Conservation (phyloP, 257 asterid species). For the Fraxinus americana region DNA sequence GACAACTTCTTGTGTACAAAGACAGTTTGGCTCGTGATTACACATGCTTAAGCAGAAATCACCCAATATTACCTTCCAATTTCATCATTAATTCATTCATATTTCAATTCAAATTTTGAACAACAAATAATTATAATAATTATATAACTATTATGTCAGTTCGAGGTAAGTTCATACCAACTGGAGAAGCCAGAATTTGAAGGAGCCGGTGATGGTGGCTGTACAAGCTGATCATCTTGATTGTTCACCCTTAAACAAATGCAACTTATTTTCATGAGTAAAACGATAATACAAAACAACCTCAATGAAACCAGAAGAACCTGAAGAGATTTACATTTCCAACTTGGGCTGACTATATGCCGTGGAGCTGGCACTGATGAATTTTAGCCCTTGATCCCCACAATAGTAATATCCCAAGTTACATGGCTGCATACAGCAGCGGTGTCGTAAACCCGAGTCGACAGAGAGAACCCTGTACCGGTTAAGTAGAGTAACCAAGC, state of each 20-base stretch:
- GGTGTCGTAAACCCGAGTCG: slow-evolving; percentile 26
- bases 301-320: background rate
- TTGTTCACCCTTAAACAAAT: slow-evolving; percentile 41
- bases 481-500: slow-evolving; percentile 43
- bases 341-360: slow-evolving; percentile 23
- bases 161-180: slow-evolving; percentile 39
- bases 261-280: background rate
- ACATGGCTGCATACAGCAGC: slow-evolving; percentile 18
- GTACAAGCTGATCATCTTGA: slow-evolving; percentile 19
- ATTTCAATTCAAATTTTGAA: no score
- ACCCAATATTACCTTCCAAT: no score
- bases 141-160: background rate
- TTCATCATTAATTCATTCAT: no score
- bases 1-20: no score
- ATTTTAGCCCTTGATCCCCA: slow-evolving; percentile 47
- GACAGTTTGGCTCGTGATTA: no score
- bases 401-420: slow-evolving; percentile 17
- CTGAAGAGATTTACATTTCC: slow-evolving; percentile 20
- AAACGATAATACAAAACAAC: background rate
- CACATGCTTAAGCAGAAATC: no score
- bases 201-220: slow-evolving; percentile 27
- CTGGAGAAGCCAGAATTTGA: slow-evolving; percentile 41
- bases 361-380: slow-evolving; percentile 24
- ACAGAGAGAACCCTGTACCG: slow-evolving; percentile 33
- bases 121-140: no score